Evolutionary conservation across 371 early-diverging fungal genomes (phyloP).

Genomic region (Amoeboaphelidium occidentale): DNA sequence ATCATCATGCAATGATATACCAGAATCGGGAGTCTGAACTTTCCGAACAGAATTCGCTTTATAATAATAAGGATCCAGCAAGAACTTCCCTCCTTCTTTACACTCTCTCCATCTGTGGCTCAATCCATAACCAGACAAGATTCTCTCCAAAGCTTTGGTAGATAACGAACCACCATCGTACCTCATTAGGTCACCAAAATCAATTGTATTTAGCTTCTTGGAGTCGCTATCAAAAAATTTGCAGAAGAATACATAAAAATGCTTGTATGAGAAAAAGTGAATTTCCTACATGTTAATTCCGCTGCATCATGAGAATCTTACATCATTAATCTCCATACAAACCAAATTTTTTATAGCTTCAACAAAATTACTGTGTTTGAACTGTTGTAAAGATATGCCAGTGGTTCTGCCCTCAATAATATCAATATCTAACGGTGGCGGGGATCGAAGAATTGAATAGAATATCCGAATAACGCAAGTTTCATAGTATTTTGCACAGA

Average conservation of each 20-base stretch:
- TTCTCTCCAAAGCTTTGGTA: slow-evolving; percentile 24
- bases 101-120: background rate
- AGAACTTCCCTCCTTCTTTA: background rate
- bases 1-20: background rate
- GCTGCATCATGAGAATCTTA: slow-evolving; percentile 8
- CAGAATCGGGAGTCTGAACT: background rate
- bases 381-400: no score
- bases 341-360: slow-evolving; percentile 25
- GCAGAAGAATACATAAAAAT: slow-evolving; percentile 87
- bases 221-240: slow-evolving; percentile 74
- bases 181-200: slow-evolving; percentile 27
- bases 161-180: slow-evolving; percentile 36
- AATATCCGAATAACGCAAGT: background rate
- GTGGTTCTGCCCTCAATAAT: no score
- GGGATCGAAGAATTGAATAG: background rate
- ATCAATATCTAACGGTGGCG: background rate
- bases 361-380: slow-evolving; percentile 27
- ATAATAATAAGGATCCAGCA: background rate
- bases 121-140: slow-evolving; percentile 25
- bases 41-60: background rate
- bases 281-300: background rate
- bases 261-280: slow-evolving; percentile 68
- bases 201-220: slow-evolving; percentile 41
- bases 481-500: background rate
- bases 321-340: slow-evolving; percentile 35